phyloP scores from a whole-genome alignment of 805 yeast genomes.

The Candida ponderosae region DNA sequence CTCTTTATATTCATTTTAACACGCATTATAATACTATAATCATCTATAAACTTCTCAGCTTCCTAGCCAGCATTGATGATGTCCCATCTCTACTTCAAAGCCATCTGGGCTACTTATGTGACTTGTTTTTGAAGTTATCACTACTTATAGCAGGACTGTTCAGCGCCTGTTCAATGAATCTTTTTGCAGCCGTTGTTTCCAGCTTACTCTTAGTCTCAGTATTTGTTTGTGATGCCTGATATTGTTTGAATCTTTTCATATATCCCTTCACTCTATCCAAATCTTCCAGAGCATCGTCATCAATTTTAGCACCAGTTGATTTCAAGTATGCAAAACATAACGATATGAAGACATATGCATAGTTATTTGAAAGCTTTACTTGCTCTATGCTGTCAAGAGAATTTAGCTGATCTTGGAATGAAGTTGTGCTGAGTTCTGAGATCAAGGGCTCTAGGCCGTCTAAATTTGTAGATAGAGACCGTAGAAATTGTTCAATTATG shows the following conservation, averaged over 20 bases:
- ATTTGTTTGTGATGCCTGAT: conserved; percentile 6
- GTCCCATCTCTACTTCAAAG: too few species aligned
- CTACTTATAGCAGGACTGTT: conserved; percentile 47
- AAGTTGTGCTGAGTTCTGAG: conserved; percentile 26
- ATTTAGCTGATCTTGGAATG: conserved; percentile 31
- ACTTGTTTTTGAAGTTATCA: not conserved
- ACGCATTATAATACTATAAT: too few species aligned
- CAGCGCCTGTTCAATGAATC: conserved; percentile 38
- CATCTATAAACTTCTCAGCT: too few species aligned
- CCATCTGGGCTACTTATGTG: too few species aligned
- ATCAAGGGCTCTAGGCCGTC: conserved; percentile 28
- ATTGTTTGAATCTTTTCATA: conserved; percentile 43
- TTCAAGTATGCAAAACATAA: conserved; percentile 53
- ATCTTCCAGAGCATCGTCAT: conserved; percentile 62
- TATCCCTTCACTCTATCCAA: conserved; percentile 59
- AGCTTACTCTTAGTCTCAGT: conserved; percentile 15
- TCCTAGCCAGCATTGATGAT: too few species aligned
- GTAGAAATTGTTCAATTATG: conserved; percentile 30
- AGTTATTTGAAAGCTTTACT: conserved; percentile 25
- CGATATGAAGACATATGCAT: conserved; percentile 48
- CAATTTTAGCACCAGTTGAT: conserved; percentile 36
- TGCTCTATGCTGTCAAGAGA: conserved; percentile 19
- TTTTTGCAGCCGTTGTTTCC: conserved; percentile 34
- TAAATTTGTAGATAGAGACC: conserved; percentile 29
- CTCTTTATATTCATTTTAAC: too few species aligned